Base-by-base conservation (phyloP, 2,329 filamentous ascomycete species). In the Verticillium dahliae region DNA sequence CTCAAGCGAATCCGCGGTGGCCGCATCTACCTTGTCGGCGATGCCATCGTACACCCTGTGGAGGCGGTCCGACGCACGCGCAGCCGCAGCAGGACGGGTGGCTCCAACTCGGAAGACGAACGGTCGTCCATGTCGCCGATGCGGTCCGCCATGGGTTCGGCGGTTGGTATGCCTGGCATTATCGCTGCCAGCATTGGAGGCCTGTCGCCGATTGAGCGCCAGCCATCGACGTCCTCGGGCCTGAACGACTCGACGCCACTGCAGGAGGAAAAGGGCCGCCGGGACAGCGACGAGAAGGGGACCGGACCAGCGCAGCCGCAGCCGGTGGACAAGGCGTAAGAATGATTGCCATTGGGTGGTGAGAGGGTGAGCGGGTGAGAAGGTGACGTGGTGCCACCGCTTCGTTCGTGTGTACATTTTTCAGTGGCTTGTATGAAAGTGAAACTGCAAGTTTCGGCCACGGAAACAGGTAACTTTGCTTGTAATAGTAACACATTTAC, bases 1-100 rank as follows among this genome's bases (percentile, higher is more conserved):
- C 78, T 87, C 67, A 84, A 84, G 72, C 81, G 76, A 68, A 79
- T 86, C 66, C 85, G 84, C 65, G 85, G 85, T 64, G 85, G 85
- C 37, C 80, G 85, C 63, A 76, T 88, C 58, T 85, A 85, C 71
- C 78, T 80, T 62, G 76, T 88, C 60, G 84, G 81, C 67, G 86
- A 85, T 70, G 79, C 80, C 58, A 78, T 86, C 54, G 75, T 82
- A 64, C 81, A 86, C 64, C 82, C 84, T 52, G 80, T 80, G 64
- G 81, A 85, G 66, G 78, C 62, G 18, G 61, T 62, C n/a, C 57
- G 64, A 58, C 63, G 65, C 18, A 61, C 61, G 1, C 57, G 63
- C 38, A 65, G 63, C 58, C 60, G 63, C 31, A 63, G 63, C 35
- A 54, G 58, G 45, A 60, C 59, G 31, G 37, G 62, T 18, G 65